These are phyloP conservation scores for Leucosporidium scottii DNA, from an alignment of 768 basidiomycete genomes.

Conservation along the genomic window DNA sequence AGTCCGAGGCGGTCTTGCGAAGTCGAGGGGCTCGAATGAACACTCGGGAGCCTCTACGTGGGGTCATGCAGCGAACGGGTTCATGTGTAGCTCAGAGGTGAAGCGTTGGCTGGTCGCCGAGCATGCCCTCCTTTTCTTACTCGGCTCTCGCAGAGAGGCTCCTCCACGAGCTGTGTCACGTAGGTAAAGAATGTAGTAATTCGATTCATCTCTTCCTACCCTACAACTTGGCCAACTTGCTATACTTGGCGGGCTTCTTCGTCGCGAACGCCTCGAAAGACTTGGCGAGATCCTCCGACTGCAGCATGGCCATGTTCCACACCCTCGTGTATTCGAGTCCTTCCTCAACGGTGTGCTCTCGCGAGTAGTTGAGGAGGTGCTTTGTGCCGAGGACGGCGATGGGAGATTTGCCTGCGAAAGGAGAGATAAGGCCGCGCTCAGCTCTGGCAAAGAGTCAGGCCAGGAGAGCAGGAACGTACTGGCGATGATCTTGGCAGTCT, in stretches of 20 bases:
- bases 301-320: conserved; percentile 45
- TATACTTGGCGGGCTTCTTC: conserved; percentile 31
- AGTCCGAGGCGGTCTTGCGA: too few relatives aligned
- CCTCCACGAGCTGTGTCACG: too few relatives aligned
- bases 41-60: too few relatives aligned
- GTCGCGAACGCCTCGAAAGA: conserved; percentile 29
- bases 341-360: conserved; percentile 57
- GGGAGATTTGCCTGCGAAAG: conserved; percentile 56
- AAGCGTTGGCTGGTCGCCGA: too few relatives aligned
- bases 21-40: too few relatives aligned
- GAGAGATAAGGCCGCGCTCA: neutral
- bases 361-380: conserved; percentile 64
- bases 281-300: conserved; percentile 43
- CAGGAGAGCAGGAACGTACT: conserved; percentile 5
- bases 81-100: too few relatives aligned
- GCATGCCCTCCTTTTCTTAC: too few relatives aligned
- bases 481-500: conserved; percentile 60
- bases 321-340: conserved; percentile 25
- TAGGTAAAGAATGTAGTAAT: too few relatives aligned
- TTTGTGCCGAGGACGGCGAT: conserved; percentile 72
- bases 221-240: conserved; percentile 37
- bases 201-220: too few relatives aligned
- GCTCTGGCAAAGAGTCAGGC: neutral
- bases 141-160: too few relatives aligned
- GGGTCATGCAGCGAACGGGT: too few relatives aligned